phyloP scores from a whole-genome alignment of 768 basidiomycete species.

The Suillus alpinus region DNA sequence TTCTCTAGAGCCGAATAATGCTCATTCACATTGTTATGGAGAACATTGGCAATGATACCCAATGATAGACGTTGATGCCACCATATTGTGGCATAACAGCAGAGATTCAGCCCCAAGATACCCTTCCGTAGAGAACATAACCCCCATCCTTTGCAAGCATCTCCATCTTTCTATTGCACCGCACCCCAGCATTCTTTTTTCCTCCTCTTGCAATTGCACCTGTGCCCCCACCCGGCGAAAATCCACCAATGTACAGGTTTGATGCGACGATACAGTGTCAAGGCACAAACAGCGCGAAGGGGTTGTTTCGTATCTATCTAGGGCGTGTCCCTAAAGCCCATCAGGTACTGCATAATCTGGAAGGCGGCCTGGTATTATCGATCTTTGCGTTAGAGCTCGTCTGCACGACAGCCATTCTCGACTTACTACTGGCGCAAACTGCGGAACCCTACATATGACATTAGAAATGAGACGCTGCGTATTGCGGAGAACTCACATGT shows the following conservation, averaged over 20 bases:
- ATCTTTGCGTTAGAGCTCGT: background rate
- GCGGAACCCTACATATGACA: slow-evolving; percentile 38
- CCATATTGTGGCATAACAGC: background rate
- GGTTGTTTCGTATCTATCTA: slow-evolving; percentile 48
- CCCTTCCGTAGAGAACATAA: slow-evolving; percentile 45
- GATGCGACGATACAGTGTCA: slow-evolving; percentile 71
- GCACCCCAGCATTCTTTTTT: slow-evolving; percentile 30
- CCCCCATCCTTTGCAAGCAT: slow-evolving; percentile 53
- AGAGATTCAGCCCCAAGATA: slow-evolving; percentile 30
- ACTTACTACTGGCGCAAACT: slow-evolving; percentile 61
- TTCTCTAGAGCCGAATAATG: too few species aligned
- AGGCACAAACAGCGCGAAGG: slow-evolving; percentile 63
- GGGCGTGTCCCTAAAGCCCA: slow-evolving; percentile 53
- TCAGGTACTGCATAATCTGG: slow-evolving; percentile 59
- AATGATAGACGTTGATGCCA: background rate
- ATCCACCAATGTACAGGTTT: slow-evolving; percentile 58
- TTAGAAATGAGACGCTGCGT: background rate
- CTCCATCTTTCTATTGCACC: slow-evolving; percentile 45
- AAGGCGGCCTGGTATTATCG: slow-evolving; percentile 46
- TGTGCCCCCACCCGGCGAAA: slow-evolving; percentile 61
- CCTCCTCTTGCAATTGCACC: slow-evolving; percentile 23
- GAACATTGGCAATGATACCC: background rate
- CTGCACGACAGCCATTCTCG: background rate
- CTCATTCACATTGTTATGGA: too few species aligned
- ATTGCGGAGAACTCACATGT: slow-evolving; percentile 43